phyloP scores from a whole-genome alignment of 495 filamentous ascomycete species.

The Margaritispora aquatica region DNA sequence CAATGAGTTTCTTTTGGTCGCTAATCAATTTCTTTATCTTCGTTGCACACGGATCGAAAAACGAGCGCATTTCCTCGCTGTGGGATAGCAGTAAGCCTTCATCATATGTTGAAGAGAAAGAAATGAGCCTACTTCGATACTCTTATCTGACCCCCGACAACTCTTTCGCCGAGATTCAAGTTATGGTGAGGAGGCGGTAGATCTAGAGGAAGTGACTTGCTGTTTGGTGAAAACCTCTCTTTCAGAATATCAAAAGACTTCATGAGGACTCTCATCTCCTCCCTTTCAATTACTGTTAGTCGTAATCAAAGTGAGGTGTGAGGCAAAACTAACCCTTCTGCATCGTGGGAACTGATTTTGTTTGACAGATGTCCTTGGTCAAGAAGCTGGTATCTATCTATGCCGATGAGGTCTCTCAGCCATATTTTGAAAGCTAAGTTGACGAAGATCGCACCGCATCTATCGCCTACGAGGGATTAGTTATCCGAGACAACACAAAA shows the following conservation, averaged over 20 bases:
- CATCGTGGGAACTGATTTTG: slow-evolving; percentile 8
- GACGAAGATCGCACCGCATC: slow-evolving; percentile 15
- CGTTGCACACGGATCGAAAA: slow-evolving; percentile 11
- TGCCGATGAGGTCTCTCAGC: slow-evolving; percentile 7
- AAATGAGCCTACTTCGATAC: slow-evolving; percentile 4
- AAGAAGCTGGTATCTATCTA: background rate
- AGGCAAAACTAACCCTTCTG: no score
- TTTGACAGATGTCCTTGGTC: background rate
- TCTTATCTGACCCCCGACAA: slow-evolving; percentile 4
- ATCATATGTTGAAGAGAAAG: no score
- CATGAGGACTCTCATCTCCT: slow-evolving; percentile 11
- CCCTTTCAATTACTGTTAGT: no score
- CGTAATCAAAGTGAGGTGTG: no score
- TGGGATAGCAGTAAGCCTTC: no score
- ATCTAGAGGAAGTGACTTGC: background rate
- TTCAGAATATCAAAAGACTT: slow-evolving; percentile 10
- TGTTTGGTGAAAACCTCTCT: background rate
- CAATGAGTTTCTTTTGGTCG: background rate
- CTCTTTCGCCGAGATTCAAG: background rate
- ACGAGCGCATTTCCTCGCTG: slow-evolving; percentile 5
- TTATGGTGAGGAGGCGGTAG: slow-evolving; percentile 2
- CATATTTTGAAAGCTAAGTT: slow-evolving; percentile 15
- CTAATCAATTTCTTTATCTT: slow-evolving; percentile 3
- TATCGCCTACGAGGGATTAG: background rate
- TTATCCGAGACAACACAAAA: background rate